Evolutionary conservation across 2,329 filamentous ascomycete species (phyloP), one percentile per base, ranked within the genome.

Genomic region (Talaromyces sp.): DNA sequence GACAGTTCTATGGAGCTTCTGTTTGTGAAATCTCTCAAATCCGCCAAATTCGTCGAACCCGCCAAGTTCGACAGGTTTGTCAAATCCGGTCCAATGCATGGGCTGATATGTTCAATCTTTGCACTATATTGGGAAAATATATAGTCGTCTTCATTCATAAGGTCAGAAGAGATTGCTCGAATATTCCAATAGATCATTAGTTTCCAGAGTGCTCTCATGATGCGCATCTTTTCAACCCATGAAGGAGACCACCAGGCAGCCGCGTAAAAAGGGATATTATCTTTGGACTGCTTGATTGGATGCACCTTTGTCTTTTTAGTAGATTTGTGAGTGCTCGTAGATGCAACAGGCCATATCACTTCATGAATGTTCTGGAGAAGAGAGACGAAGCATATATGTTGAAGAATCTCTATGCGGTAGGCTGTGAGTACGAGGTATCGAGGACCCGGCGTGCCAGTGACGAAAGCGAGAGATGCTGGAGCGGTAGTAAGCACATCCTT

Each of bases 381-480:
- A 36, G 52, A 43, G 33, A 55, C 17, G 8, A 55, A 55, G 28
- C 52, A 55, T 21, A 55, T 8, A 13, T 55, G 9, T 17, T 55
- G 52, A 36, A 55, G 52, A 22, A 45, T 36, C 19, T 55, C 52
- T 36, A 55, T 55, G 15, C 52, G 52, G 17, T 55, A 55, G 41
- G 37, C 52, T 35, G 52, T 55, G 13, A 55, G 33, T 2, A 55
- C 22, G 11, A 45, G 6, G 15, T 55, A 55, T 15, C 52, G 22
- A 36, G 39, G 52, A 13, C 37, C 52, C 21, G 25, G 39, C 33
- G 52, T 55, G 9, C 28, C 39, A 17, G 19, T 41, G 22, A 10
- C 37, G 9, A 31, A 53, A 8, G 35, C 36, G 31, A 11, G 31
- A 50, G 22, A 50, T 50, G 45, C 45, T 33, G 45, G 25, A 33